A percentile compares a stretch with the other conserved stretches of the same genome.
Evolutionary conservation across 106 monocot species (phyloP).

Genomic region (Allium cepa): DNA sequence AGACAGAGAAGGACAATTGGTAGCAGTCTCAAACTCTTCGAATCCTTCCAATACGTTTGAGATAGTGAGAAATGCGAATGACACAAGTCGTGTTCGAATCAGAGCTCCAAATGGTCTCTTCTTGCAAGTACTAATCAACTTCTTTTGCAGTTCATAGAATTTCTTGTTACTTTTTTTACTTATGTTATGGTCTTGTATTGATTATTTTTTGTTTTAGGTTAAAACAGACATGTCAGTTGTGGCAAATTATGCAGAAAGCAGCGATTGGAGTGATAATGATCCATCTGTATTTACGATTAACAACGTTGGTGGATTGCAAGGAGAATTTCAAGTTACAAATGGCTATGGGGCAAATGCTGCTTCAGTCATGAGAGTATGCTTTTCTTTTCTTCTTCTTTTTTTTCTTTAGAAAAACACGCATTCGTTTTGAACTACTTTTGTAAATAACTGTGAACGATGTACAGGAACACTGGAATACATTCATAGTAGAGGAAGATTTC

Average conservation of each 20-base stretch:
- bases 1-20: conserved; percentile 9
- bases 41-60: conserved; percentile 36
- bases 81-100: conserved; percentile 34
- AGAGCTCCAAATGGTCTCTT: conserved; percentile 55
- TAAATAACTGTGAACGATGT: too few relatives aligned
- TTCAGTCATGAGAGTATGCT: conserved; percentile 28
- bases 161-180: not conserved
- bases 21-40: conserved; percentile 22
- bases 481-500: conserved; percentile 62
- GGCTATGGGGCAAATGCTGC: conserved; percentile 48
- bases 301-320: conserved; percentile 17
- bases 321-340: conserved; percentile 65
- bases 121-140: conserved; percentile 31
- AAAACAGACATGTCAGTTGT: conserved; percentile 26
- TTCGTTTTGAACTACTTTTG: too few relatives aligned
- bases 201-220: not conserved
- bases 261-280: conserved; percentile 58
- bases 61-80: conserved; percentile 31
- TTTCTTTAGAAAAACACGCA: too few relatives aligned
- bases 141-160: not conserved
- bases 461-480: conserved; percentile 62
- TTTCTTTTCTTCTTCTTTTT: too few relatives aligned
- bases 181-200: not conserved
- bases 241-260: conserved; percentile 29
- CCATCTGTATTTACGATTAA: conserved; percentile 51